Percentiles rank a stretch among this genome's conserved stretches.
phyloP scores from a whole-genome alignment of 345 rosid species.

The Heritiera littoralis region DNA sequence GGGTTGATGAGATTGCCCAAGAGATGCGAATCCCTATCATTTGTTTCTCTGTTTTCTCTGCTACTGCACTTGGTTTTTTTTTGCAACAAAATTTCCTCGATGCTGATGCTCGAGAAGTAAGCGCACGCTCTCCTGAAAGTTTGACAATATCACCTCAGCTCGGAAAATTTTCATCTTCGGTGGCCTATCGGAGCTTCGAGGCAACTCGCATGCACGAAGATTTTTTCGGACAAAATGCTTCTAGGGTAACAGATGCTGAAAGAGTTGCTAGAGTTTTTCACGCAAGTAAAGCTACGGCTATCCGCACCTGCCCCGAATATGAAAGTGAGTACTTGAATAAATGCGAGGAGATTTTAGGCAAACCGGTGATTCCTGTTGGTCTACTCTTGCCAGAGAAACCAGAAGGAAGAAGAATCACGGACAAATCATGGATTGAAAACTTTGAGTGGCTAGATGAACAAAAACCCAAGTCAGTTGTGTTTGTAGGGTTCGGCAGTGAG shows the following conservation, averaged over 20 bases:
- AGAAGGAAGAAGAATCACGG: not conserved
- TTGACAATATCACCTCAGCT: not conserved
- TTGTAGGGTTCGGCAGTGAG: not conserved
- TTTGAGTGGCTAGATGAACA: slow-evolving; percentile 4
- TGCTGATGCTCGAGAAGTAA: not conserved
- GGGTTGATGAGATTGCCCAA: slow-evolving; percentile 25
- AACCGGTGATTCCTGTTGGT: slow-evolving; percentile 25
- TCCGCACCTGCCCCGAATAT: slow-evolving; percentile 24
- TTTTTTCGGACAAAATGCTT: not conserved
- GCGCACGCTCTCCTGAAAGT: slow-evolving; percentile 12
- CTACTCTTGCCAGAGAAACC: slow-evolving; percentile 21
- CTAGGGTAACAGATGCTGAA: slow-evolving; percentile 16
- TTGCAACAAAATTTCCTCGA: not conserved
- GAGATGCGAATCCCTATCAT: slow-evolving; percentile 24
- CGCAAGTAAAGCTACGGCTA: not conserved
- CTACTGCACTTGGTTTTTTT: not conserved
- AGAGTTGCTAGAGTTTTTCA: not conserved
- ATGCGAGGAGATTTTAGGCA: not conserved
- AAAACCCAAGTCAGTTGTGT: not conserved
- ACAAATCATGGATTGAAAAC: not conserved
- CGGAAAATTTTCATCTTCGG: slow-evolving; percentile 17
- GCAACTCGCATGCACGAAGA: not conserved
- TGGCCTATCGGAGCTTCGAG: slow-evolving; percentile 10
- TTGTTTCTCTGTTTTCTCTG: slow-evolving; percentile 21
- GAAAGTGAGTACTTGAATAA: slow-evolving; percentile 17